phyloP scores from a whole-genome alignment of 2,329 filamentous ascomycete genomes.

The Cordyceps farinosa region DNA sequence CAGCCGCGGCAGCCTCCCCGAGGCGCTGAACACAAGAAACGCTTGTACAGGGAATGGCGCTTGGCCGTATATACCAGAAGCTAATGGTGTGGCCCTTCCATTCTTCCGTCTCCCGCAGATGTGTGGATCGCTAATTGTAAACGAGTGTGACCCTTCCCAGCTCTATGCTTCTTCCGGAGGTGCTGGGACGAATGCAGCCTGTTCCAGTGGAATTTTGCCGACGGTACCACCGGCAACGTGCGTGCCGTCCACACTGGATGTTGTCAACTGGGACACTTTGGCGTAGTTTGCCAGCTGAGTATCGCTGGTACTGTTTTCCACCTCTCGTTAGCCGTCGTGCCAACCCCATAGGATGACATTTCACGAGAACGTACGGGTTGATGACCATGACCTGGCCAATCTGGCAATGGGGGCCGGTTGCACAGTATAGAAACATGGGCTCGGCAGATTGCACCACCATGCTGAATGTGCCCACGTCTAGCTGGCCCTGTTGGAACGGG shows the following conservation, averaged over 20 bases:
- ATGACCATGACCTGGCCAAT: slow-evolving; percentile 49
- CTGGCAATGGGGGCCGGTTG: slow-evolving; percentile 46
- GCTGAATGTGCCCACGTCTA: slow-evolving; percentile 43
- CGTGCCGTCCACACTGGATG: slow-evolving; percentile 23
- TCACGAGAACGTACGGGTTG: slow-evolving; percentile 37
- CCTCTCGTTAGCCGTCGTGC: background rate
- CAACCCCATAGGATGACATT: background rate
- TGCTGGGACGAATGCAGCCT: background rate
- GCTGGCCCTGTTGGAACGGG: slow-evolving; percentile 34
- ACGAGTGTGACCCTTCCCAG: background rate
- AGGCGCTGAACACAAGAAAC: too few species aligned
- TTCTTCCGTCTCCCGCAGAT: too few species aligned
- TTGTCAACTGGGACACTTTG: slow-evolving; percentile 17
- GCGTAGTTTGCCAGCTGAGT: slow-evolving; percentile 14
- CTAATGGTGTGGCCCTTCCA: too few species aligned
- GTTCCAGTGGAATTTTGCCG: background rate
- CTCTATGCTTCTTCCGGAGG: background rate
- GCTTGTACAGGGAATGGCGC: too few species aligned
- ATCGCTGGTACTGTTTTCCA: background rate
- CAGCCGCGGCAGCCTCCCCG: too few species aligned
- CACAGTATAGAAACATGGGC: slow-evolving; percentile 50
- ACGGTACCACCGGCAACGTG: slow-evolving; percentile 22
- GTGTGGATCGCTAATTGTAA: background rate
- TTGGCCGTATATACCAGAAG: too few species aligned
- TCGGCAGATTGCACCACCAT: slow-evolving; percentile 42